A percentile compares a stretch with the other conserved stretches of the same genome.
These are phyloP conservation scores for Lathyrus oleraceus DNA, from an alignment of 306 rosid species.

Conservation along the genomic window DNA sequence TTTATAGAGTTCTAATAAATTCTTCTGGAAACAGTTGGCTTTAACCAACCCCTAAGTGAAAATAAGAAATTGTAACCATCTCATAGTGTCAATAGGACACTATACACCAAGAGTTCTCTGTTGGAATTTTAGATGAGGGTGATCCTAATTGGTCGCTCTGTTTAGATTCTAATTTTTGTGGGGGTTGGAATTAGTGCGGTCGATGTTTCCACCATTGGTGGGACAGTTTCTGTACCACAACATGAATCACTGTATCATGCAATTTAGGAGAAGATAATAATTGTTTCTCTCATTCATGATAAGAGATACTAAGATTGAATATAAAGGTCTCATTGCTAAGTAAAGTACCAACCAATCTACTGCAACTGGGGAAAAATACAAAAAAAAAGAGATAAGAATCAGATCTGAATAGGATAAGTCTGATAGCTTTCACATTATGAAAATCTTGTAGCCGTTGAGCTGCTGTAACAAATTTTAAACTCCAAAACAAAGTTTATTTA, in stretches of 20 bases:
- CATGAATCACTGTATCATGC: background rate
- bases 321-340: background rate
- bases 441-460: constrained; percentile 7
- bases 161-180: background rate
- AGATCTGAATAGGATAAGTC: background rate
- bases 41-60: background rate
- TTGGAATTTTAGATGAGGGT: background rate
- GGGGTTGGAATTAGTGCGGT: background rate
- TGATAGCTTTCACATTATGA: background rate
- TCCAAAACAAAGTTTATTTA: background rate
- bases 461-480: constrained; percentile 1
- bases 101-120: background rate
- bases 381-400: background rate
- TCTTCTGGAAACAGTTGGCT: background rate
- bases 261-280: background rate
- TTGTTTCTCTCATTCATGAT: background rate
- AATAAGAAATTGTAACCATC: background rate
- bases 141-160: background rate
- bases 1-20: background rate
- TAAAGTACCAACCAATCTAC: background rate
- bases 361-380: background rate
- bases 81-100: background rate
- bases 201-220: background rate
- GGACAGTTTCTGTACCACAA: background rate
- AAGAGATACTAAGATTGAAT: background rate